phyloP scores from a whole-genome alignment of 2,329 filamentous ascomycete species.

The Diaporthe helianthi region DNA sequence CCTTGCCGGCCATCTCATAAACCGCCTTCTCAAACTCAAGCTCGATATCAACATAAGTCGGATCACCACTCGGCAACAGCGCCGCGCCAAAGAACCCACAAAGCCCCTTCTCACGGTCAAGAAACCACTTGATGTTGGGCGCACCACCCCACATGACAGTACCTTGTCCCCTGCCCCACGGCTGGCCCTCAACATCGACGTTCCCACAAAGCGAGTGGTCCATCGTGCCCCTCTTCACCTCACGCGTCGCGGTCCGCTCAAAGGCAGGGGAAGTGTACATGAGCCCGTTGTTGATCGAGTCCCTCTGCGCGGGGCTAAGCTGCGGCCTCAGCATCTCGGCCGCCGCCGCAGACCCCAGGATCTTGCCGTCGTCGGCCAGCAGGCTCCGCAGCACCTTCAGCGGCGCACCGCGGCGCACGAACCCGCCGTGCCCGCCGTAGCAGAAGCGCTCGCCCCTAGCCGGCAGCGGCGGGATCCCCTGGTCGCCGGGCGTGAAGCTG shows the following conservation, averaged over 20 bases:
- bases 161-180: conserved; percentile 51
- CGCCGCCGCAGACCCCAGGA: conserved; percentile 52
- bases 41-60: conserved; percentile 26
- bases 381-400: conserved; percentile 54
- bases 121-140: conserved; percentile 54
- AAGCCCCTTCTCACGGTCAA: conserved; percentile 55
- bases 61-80: conserved; percentile 26
- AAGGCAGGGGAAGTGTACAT: conserved; percentile 43
- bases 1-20: conserved; percentile 24
- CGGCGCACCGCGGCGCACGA: conserved; percentile 49
- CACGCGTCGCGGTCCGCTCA: conserved; percentile 41
- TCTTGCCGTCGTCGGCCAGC: conserved; percentile 54
- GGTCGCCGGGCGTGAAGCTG: conserved; percentile 46
- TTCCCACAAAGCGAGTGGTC: conserved; percentile 52
- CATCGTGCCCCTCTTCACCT: conserved; percentile 38
- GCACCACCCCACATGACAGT: conserved; percentile 57
- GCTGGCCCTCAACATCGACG: conserved; percentile 48
- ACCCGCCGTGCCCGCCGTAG: conserved; percentile 54
- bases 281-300: conserved; percentile 39
- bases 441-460: conserved; percentile 42
- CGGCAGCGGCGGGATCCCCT: conserved; percentile 44
- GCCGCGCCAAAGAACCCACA: conserved; percentile 45
- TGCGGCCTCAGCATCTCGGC: conserved; percentile 57
- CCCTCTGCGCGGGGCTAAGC: conserved; percentile 44
- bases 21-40: conserved; percentile 30